Evolutionary conservation across 2,329 filamentous ascomycete genomes (phyloP), one percentile per base, ranked within the genome.

Genomic region (Tolypocladium ophioglossoides): DNA sequence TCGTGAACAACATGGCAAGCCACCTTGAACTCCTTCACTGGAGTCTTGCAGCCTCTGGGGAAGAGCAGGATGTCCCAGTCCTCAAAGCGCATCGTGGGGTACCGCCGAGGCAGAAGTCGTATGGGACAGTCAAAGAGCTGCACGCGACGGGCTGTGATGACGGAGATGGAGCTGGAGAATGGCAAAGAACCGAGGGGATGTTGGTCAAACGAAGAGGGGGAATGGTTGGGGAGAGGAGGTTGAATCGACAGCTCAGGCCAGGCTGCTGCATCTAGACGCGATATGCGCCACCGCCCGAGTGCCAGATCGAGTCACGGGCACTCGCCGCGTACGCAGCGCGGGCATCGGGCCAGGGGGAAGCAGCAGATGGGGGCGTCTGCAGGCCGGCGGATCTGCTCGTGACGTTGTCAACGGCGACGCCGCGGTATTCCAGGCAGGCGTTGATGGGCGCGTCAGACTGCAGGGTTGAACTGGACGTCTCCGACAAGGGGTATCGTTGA

Each of bases 21-120:
- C 9, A 88, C 89, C 64, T 84, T 85, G 76, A 94, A 95, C 70
- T 95, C 90, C 68, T 89, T 87, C 54, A 91, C 70, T 1, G 90
- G 90, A 14, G 86, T 67, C 62, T 83, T 84, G 61, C 78, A 83
- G 57, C 79, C 78, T 57, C 69, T 70, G 0, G 88, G 85, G 66
- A 95, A 95, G 57, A 95, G 75, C 46, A 95, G 80, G 54, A 94
- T 80, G 64, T 95, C 90, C 90, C 89, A 95, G 64, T 89, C 84
- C 62, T 89, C 81, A 76, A 87, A 95, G 56, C 89, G 84, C 90
- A 95, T 95, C 58, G 62, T 77, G 69, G 53, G 51, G 46, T 24
- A 6, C 32, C 55, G 53, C 55, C 61, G 55, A 32, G 8, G 39
- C 7, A 34, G 10, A 20, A 6, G 5, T 7, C 10, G 27, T 20